Conservation (phyloP, 2,329 filamentous ascomycete species). For the Neocatenulostroma microsporum region DNA sequence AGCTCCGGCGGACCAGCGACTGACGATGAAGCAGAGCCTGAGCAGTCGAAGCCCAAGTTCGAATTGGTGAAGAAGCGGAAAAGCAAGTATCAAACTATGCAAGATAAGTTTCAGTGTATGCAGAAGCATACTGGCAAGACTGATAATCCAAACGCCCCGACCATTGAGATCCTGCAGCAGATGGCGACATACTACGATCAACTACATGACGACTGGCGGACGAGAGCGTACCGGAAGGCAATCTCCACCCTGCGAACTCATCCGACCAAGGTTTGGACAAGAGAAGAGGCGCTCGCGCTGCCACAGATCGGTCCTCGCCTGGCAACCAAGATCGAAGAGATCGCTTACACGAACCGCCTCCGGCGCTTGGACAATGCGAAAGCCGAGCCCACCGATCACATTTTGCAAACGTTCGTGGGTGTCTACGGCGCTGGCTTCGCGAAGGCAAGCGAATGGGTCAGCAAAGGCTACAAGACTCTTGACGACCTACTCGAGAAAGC, state of each 20-base stretch:
- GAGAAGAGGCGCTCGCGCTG: constrained; percentile 59
- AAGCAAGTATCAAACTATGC: constrained; percentile 16
- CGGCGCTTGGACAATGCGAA: constrained; percentile 63
- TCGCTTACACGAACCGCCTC: constrained; percentile 65
- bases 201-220: constrained; percentile 70
- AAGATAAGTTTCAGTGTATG: constrained; percentile 52
- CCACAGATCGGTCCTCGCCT: constrained; percentile 64
- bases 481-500: constrained; percentile 59
- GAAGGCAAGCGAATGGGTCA: constrained; percentile 68
- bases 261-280: constrained; percentile 55
- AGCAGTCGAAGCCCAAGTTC: constrained; percentile 4
- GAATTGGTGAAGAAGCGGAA: constrained; percentile 16
- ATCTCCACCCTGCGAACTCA: constrained; percentile 66
- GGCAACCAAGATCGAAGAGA: constrained; percentile 83
- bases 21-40: constrained; percentile 9
- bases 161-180: constrained; percentile 67
- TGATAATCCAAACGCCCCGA: constrained; percentile 63
- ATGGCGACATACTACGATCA: constrained; percentile 73
- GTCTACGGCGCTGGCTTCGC: constrained; percentile 70
- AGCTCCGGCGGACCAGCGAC: constrained; percentile 19
- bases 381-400: constrained; percentile 56
- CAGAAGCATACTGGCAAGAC: constrained; percentile 43
- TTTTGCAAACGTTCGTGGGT: constrained; percentile 62
- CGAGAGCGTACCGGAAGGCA: constrained; percentile 66
- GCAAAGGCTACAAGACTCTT: constrained; percentile 65